These are phyloP conservation scores for Sporothrix schenckii DNA, from an alignment of 2,329 filamentous ascomycete species.

Conservation along the genomic window DNA sequence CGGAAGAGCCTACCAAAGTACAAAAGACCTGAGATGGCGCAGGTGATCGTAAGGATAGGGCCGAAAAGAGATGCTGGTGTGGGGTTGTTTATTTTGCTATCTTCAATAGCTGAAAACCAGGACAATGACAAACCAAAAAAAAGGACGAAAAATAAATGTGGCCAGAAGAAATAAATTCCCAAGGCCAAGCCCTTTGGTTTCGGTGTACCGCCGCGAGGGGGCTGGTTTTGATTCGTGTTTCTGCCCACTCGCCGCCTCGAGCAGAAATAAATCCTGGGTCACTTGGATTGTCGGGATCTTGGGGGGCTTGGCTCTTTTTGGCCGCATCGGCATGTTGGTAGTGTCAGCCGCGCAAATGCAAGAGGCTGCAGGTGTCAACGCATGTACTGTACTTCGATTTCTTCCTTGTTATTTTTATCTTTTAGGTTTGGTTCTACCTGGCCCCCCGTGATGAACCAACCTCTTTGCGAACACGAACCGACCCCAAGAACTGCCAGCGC, in stretches of 20 bases:
- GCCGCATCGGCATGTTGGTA: background rate
- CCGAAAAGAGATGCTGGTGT: background rate
- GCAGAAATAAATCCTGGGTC: background rate
- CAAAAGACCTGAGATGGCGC: too few species aligned
- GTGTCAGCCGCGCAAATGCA: background rate
- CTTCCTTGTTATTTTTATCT: constrained; percentile 5
- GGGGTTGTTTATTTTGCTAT: background rate
- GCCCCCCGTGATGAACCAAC: background rate
- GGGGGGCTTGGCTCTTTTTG: background rate
- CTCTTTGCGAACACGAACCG: background rate
- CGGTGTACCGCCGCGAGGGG: too few species aligned
- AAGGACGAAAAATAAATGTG: background rate
- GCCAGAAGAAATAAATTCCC: background rate
- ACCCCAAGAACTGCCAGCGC: background rate
- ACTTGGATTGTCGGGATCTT: background rate
- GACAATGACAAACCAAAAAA: background rate
- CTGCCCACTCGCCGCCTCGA: too few species aligned
- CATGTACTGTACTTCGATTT: background rate
- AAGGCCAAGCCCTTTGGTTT: too few species aligned
- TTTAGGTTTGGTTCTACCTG: background rate
- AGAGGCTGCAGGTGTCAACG: background rate
- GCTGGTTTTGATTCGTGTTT: too few species aligned
- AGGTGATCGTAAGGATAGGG: background rate
- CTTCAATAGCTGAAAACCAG: background rate
- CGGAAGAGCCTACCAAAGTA: background rate